Evolutionary conservation across 208 protist genomes (phyloP), one percentile per base, ranked within the genome.

Genomic region (Novymonas esmeraldas): DNA sequence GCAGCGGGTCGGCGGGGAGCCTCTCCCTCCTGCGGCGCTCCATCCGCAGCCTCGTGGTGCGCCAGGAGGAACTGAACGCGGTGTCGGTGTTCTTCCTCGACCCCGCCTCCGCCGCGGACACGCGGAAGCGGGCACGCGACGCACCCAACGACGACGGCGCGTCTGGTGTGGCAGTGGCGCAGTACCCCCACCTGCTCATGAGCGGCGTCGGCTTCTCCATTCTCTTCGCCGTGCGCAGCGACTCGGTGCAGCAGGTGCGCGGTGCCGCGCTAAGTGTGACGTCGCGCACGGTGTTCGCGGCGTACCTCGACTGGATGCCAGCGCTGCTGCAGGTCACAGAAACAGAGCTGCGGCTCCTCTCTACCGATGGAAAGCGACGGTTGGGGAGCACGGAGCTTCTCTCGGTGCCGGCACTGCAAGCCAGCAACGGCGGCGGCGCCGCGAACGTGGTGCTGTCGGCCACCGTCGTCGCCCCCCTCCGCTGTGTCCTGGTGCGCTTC

Each of bases 301-400:
- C 72, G 2, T 50, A 76, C 24, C 38, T 92, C 24, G 51, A 73
- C 42, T 86, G 74, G 78, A 48, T 81, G 5, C 44, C 62, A 14
- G 83, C 79, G 3, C 64, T 96, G 11, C 58, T 96, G 28, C 92
- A 96, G 59, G 76, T 96, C 3, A 94, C 89, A 6, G 88, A 89
- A 39, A 66, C 62, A 42, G 84, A 96, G 62, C 44, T 90, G 29
- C 74, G 79, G 14, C 66, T 95, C 18, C 64, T 87, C 34, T 87
- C 92, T 0, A 22, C 50, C 6, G 85, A 96, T 54, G 89, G 85
- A 6, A 84, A 72, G 64, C 73, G 70, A 1, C 66, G 46, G n/a
- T 18, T 74, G 10, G 20, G 31, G 16, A 67, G 49, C 5, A 69
- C 24, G 0, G 67, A 74, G 9, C 67, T 79, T n/a, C 34, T 44